Conservation (phyloP, 1,284 basidiomycete genomes). For the Stygiomarasmius scandens region DNA sequence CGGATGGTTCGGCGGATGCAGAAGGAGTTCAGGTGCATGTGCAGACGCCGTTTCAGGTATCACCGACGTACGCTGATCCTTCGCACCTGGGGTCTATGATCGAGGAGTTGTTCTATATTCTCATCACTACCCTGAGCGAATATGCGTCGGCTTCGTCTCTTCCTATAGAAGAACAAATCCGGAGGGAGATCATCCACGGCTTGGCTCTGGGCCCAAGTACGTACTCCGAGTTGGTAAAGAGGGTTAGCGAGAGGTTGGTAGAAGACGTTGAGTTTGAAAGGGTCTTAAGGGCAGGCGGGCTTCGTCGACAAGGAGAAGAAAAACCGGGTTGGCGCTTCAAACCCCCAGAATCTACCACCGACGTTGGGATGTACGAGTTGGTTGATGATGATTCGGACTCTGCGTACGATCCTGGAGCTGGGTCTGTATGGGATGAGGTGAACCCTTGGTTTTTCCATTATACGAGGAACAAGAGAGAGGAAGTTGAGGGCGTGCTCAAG, state of each 20-base stretch:
- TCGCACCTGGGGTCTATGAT: constrained; percentile 80
- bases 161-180: constrained; percentile 68
- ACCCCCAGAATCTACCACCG: constrained; percentile 76
- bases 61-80: constrained; percentile 57
- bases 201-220: constrained; percentile 87
- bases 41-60: too few relatives aligned
- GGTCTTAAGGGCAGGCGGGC: constrained; percentile 72
- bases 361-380: constrained; percentile 87
- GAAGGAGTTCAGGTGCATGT: too few relatives aligned
- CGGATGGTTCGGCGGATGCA: too few relatives aligned
- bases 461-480: constrained; percentile 91
- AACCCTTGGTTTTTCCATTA: constrained; percentile 98
- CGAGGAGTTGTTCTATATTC: constrained; percentile 89
- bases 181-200: constrained; percentile 89
- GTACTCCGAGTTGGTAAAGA: constrained; percentile 91
- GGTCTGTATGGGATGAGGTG: constrained; percentile 84
- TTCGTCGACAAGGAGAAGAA: too few relatives aligned
- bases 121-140: constrained; percentile 85
- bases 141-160: too few relatives aligned
- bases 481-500: constrained; percentile 84
- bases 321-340: too few relatives aligned
- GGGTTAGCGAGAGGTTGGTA: constrained; percentile 87
- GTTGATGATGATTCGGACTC: too few relatives aligned
- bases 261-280: constrained; percentile 87
- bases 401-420: too few relatives aligned